These are phyloP conservation scores for Magnolia officinalis DNA, from an alignment of 164 flowering plant species.

Conservation along the genomic window DNA sequence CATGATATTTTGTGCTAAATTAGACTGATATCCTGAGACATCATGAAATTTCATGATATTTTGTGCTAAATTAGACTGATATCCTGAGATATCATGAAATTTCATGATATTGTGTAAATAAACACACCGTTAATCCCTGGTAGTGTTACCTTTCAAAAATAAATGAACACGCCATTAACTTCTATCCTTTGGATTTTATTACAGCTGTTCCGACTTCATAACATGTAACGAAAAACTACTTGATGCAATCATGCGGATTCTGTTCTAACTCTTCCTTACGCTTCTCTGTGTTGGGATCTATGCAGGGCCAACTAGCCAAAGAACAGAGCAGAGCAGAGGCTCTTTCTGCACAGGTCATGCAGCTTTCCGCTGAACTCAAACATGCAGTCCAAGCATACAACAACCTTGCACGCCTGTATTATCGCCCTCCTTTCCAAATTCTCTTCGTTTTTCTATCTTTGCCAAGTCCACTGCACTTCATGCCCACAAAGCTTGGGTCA, in stretches of 20 bases:
- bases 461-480: not conserved
- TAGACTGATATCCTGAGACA: no score
- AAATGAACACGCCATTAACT: not conserved
- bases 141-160: no score
- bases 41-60: no score
- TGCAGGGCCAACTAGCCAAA: conserved; percentile 66
- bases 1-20: no score
- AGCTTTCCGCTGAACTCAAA: conserved; percentile 73
- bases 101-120: no score
- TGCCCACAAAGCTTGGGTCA: not conserved
- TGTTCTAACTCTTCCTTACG: not conserved
- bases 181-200: not conserved
- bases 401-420: conserved; percentile 71
- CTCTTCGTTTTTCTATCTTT: not conserved
- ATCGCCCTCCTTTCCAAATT: not conserved
- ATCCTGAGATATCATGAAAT: no score
- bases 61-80: no score
- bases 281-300: not conserved
- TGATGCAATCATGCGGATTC: not conserved
- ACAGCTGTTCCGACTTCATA: not conserved
- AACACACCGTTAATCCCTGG: no score
- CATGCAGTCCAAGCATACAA: conserved; percentile 75
- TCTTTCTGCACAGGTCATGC: conserved; percentile 77
- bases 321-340: conserved; percentile 85
- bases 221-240: not conserved